A percentile compares a stretch with the other conserved stretches of the same genome.
Conservation (phyloP, 1,284 basidiomycete genomes). For the Cutaneotrichosporon sp. region DNA sequence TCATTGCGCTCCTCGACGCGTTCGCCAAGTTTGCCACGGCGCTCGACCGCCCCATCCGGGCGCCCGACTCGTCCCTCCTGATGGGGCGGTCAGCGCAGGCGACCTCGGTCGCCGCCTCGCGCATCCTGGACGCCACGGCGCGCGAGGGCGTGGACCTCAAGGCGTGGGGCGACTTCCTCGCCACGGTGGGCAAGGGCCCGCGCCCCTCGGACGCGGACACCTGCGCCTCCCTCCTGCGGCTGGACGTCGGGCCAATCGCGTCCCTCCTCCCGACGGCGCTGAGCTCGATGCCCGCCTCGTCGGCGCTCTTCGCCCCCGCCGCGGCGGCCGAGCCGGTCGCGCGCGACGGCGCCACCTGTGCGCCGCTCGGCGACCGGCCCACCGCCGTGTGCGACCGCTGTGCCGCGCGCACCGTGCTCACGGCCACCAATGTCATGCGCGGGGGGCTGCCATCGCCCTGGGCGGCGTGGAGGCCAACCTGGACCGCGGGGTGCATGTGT, state of each 20-base stretch:
- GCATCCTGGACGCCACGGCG: constrained; percentile 28
- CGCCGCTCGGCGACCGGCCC: constrained; percentile 24
- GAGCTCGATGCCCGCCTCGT: constrained; percentile 30
- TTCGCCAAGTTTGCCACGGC: constrained; percentile 30
- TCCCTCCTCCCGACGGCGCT: constrained; percentile 19
- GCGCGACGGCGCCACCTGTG: constrained; percentile 34
- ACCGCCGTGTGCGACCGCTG: constrained; percentile 35
- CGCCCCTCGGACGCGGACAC: constrained; percentile 21
- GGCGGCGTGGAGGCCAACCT: constrained; percentile 26
- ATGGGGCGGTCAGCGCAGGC: constrained; percentile 30
- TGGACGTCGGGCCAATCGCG: constrained; percentile 21
- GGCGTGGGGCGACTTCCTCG: constrained; percentile 37
- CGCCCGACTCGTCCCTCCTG: constrained; percentile 27
- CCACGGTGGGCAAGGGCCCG: constrained; percentile 17
- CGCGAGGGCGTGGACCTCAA: constrained; percentile 37
- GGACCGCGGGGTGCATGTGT: constrained; percentile 35
- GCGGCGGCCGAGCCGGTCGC: constrained; percentile 6
- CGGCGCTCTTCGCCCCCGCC: constrained; percentile 31
- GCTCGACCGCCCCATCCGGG: constrained; percentile 39
- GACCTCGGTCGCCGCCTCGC: constrained; percentile 35
- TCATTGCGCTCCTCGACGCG: constrained; percentile 35
- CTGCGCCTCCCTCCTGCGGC: constrained; percentile 21
- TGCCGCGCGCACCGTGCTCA: constrained; percentile 23
- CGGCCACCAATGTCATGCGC: constrained; percentile 18
- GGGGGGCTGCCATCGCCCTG: constrained; percentile 12